A percentile compares a stretch with the other conserved stretches of the same genome.
These are phyloP conservation scores for Exophiala dermatitidis DNA, from an alignment of 2,329 filamentous ascomycete species.

Conservation along the genomic window DNA sequence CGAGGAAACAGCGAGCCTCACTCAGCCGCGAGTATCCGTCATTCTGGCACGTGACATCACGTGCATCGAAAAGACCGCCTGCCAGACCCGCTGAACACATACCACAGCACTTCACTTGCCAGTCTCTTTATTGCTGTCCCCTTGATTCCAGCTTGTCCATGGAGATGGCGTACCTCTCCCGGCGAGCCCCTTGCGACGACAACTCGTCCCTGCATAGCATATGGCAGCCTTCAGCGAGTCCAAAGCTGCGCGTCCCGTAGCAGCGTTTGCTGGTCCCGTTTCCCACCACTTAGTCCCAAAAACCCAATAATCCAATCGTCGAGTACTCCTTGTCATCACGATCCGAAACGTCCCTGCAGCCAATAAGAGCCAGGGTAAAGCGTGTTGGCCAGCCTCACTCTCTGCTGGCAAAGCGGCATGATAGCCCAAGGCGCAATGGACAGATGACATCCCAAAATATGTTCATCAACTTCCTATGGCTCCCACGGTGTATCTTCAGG, in stretches of 20 bases:
- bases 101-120: neutral
- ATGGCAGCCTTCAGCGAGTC: neutral
- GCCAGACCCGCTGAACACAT: neutral
- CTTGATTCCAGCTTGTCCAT: neutral
- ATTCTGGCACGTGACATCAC: neutral
- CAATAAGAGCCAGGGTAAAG: neutral
- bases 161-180: neutral
- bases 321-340: neutral
- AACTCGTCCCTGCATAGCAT: neutral
- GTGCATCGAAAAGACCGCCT: neutral
- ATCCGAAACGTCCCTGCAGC: neutral
- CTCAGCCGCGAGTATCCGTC: slow-evolving; percentile 1
- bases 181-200: neutral
- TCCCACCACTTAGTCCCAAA: neutral
- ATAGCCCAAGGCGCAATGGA: neutral
- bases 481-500: too few species aligned
- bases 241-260: neutral
- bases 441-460: neutral
- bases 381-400: neutral
- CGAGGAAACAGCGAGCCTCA: neutral
- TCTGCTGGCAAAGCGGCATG: neutral
- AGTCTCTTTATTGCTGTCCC: neutral
- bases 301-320: neutral
- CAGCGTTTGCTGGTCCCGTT: neutral
- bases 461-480: too few species aligned